Percentiles rank a stretch among this genome's conserved stretches.
Evolutionary conservation across 1,284 basidiomycete genomes (phyloP).

Genomic region (Anthracocystis walkeri): DNA sequence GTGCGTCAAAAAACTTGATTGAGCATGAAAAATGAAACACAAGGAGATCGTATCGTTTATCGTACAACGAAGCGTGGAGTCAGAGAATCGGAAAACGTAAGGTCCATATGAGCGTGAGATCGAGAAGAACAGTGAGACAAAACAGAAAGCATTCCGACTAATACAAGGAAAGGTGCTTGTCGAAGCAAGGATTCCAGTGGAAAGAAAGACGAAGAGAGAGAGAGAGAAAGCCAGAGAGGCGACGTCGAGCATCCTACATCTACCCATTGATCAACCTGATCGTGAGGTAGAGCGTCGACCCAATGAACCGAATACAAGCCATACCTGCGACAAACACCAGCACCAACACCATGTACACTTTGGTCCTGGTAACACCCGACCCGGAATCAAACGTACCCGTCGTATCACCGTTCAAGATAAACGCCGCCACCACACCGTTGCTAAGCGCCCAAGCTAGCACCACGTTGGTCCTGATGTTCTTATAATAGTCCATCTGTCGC

Average conservation of each 20-base stretch:
- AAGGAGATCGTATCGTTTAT: too few relatives aligned
- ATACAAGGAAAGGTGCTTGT: background rate
- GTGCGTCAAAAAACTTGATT: background rate
- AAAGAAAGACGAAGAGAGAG: background rate
- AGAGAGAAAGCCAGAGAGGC: background rate
- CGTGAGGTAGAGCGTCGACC: slow-evolving; percentile 59
- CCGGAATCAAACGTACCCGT: slow-evolving; percentile 49
- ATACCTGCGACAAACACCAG: slow-evolving; percentile 65
- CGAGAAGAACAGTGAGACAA: slow-evolving; percentile 8
- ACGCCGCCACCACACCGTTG: slow-evolving; percentile 72
- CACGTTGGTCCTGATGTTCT: slow-evolving; percentile 88
- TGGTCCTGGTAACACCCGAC: slow-evolving; percentile 54
- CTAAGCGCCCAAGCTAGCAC: slow-evolving; percentile 86
- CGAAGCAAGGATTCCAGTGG: background rate
- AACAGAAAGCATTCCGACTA: background rate
- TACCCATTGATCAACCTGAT: slow-evolving; percentile 56
- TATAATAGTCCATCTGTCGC: slow-evolving; percentile 70
- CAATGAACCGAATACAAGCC: slow-evolving; percentile 63
- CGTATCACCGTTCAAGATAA: slow-evolving; percentile 60
- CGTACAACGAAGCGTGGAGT: background rate
- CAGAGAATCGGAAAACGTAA: background rate
- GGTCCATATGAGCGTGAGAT: background rate
- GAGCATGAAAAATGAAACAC: too few relatives aligned
- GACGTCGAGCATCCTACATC: background rate
- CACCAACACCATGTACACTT: slow-evolving; percentile 66